A percentile compares a stretch with the other conserved stretches of the same genome.
These are phyloP conservation scores for Candida nemodendra DNA, from an alignment of 805 yeast genomes.

Conservation along the genomic window DNA sequence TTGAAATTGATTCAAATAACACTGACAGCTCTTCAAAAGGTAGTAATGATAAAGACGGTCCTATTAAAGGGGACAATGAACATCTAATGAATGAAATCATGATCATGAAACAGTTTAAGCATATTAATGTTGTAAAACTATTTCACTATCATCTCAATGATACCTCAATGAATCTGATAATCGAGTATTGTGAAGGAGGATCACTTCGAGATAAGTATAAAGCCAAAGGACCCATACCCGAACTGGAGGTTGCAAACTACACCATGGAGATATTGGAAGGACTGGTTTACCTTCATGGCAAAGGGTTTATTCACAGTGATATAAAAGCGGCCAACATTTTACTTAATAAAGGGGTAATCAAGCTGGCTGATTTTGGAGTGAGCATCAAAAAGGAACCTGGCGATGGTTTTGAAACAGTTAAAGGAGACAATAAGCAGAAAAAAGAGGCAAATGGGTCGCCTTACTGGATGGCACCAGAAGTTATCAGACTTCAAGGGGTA, in stretches of 20 bases:
- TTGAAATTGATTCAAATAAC: conserved; percentile 10
- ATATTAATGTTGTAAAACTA: conserved; percentile 65
- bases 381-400: conserved; percentile 68
- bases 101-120: conserved; percentile 60
- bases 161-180: conserved; percentile 51
- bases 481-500: conserved; percentile 79
- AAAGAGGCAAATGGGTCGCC: conserved; percentile 77
- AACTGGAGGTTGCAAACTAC: conserved; percentile 47
- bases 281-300: conserved; percentile 61
- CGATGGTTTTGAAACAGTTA: conserved; percentile 55
- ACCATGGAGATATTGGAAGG: conserved; percentile 59
- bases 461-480: conserved; percentile 99
- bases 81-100: conserved; percentile 66
- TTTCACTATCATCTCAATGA: conserved; percentile 63
- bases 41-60: conserved; percentile 3
- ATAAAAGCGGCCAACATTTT: conserved; percentile 74
- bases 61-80: conserved; percentile 8
- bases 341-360: conserved; percentile 55
- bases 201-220: conserved; percentile 56
- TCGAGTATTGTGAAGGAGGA: conserved; percentile 68
- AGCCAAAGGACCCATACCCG: conserved; percentile 54
- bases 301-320: conserved; percentile 75
- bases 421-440: conserved; percentile 33
- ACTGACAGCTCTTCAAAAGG: conserved; percentile 6
- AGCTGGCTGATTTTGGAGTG: conserved; percentile 77